Conservation (phyloP, 345 rosid species). For the Abelmoschus esculentus region DNA sequence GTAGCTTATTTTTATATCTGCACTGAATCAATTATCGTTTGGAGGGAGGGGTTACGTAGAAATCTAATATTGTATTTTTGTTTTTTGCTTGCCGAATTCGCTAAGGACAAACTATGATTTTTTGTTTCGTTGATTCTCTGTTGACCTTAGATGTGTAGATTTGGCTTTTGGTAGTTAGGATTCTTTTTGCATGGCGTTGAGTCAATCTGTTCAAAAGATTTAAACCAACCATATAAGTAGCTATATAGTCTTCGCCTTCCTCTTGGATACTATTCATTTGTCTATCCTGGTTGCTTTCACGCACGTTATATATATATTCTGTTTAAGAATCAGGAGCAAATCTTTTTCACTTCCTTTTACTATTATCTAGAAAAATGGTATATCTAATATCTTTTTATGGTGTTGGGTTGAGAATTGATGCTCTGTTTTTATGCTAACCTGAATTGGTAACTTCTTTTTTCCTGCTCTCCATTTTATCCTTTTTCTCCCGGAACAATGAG, state of each 20-base stretch:
- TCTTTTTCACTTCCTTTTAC: neutral
- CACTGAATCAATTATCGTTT: neutral
- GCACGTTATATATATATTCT: neutral
- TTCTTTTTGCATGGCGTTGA: neutral
- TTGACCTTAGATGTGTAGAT: neutral
- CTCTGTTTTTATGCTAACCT: slow-evolving; percentile 2
- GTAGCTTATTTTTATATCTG: neutral
- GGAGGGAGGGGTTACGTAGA: neutral
- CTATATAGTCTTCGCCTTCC: neutral
- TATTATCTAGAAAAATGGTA: neutral
- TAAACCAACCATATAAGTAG: neutral
- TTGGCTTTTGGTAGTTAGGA: neutral
- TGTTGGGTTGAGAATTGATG: neutral
- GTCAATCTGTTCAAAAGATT: neutral
- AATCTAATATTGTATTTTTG: too few species aligned
- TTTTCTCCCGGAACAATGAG: slow-evolving; percentile 3
- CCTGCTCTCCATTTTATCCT: neutral
- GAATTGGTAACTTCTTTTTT: neutral
- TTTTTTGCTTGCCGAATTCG: neutral
- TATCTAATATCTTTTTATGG: neutral
- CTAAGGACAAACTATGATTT: neutral
- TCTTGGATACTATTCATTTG: neutral
- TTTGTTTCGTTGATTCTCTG: neutral
- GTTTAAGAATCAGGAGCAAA: neutral
- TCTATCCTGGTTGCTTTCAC: neutral